Conservation (phyloP, 2,329 filamentous ascomycete species). For the Trichoderma harzianum region DNA sequence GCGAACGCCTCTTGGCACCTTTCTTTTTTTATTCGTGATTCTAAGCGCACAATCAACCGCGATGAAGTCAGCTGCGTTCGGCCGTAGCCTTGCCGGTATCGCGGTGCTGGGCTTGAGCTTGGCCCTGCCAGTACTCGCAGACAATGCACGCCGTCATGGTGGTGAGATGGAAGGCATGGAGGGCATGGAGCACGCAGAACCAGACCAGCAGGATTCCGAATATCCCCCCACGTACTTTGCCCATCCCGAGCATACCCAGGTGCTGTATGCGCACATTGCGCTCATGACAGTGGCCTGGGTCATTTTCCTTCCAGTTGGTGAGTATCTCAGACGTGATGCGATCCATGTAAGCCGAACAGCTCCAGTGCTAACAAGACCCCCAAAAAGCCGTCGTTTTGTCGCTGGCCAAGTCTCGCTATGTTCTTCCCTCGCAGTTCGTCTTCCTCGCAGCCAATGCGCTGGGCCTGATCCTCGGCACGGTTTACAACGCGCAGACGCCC, state of each 20-base stretch:
- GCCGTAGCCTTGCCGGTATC: constrained; percentile 1
- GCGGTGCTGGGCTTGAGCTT: constrained; percentile 18
- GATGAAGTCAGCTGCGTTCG: constrained; percentile 11
- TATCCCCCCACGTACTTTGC: constrained; percentile 58
- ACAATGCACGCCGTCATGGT: constrained; percentile 22
- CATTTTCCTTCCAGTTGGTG: constrained; percentile 67
- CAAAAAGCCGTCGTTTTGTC: constrained; percentile 77
- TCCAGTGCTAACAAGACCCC: neutral
- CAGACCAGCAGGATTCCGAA: constrained; percentile 25
- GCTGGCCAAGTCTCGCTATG: constrained; percentile 71
- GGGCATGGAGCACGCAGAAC: neutral
- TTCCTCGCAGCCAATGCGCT: constrained; percentile 63
- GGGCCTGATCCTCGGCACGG: constrained; percentile 60
- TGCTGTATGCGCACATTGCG: constrained; percentile 67
- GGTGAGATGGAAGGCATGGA: constrained; percentile 9
- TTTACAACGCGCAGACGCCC: constrained; percentile 79
- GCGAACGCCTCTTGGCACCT: neutral
- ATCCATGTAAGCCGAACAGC: neutral
- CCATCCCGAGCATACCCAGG: constrained; percentile 47
- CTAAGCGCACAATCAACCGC: neutral
- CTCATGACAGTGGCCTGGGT: constrained; percentile 72
- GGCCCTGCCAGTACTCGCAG: constrained; percentile 13
- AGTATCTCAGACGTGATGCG: neutral
- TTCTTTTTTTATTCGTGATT: neutral
- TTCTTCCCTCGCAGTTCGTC: constrained; percentile 63